Evolutionary conservation across 1,284 basidiomycete species (phyloP).

Genomic region (Ganoderma boninense): DNA sequence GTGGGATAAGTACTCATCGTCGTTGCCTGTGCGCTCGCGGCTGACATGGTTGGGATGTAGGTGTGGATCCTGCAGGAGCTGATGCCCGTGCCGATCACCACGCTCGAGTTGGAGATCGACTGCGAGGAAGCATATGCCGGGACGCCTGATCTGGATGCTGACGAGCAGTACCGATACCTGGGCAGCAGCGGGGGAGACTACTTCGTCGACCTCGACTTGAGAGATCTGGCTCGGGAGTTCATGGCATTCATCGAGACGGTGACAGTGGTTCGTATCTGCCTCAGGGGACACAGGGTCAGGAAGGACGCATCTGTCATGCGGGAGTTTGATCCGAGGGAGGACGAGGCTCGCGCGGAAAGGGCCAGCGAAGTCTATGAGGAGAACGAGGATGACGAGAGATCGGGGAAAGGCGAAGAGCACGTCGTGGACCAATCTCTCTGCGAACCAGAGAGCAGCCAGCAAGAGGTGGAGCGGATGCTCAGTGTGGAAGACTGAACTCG

Average conservation of each 20-base stretch:
- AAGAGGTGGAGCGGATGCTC: not conserved
- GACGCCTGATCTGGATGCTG: not conserved
- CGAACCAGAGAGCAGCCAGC: not conserved
- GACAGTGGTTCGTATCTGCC: not conserved
- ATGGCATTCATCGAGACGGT: not conserved
- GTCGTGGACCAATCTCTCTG: not conserved
- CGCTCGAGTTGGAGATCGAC: not conserved
- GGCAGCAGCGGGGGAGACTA: not conserved
- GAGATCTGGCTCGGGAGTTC: not conserved
- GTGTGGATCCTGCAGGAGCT: not conserved
- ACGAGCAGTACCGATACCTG: not conserved
- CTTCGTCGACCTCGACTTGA: not conserved
- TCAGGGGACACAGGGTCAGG: not conserved
- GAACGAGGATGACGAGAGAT: not conserved
- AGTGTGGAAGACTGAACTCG: not conserved
- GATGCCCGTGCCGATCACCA: not conserved
- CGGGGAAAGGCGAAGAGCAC: not conserved
- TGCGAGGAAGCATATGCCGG: not conserved
- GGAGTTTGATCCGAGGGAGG: not conserved
- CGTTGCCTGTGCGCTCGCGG: not conserved
- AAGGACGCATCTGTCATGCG: not conserved
- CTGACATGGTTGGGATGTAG: not conserved
- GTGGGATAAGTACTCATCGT: not conserved
- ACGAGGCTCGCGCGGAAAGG: not conserved
- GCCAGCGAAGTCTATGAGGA: not conserved